phyloP scores from a whole-genome alignment of 1,284 basidiomycete species.

The Cutaneotrichosporon spelunceum region DNA sequence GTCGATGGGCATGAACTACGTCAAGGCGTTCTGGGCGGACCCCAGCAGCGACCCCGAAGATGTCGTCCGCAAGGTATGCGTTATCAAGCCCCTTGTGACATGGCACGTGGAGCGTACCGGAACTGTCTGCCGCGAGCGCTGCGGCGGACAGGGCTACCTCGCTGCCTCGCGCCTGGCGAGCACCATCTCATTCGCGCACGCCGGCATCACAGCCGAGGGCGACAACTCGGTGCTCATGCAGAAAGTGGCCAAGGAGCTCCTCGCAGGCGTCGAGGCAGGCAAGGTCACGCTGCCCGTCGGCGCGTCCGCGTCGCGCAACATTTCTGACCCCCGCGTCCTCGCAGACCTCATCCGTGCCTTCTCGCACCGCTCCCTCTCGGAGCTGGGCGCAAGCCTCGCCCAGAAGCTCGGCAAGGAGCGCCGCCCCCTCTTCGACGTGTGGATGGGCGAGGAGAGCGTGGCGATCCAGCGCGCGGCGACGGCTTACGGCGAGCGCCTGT shows the following conservation, averaged over 20 bases:
- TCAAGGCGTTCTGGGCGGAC: conserved; percentile 19
- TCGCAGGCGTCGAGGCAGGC: conserved; percentile 13
- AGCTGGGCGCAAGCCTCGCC: conserved; percentile 11
- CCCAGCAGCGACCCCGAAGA: conserved; percentile 11
- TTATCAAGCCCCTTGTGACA: conserved; percentile 22
- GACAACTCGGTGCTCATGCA: conserved; percentile 23
- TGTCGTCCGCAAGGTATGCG: conserved; percentile 15
- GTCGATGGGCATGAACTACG: conserved; percentile 16
- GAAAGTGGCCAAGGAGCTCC: conserved; percentile 22
- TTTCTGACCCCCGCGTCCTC: conserved; percentile 8
- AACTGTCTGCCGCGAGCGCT: conserved; percentile 20
- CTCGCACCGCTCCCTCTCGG: conserved; percentile 2
- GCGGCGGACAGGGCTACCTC: conserved; percentile 21
- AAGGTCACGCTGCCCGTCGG: conserved; percentile 11
- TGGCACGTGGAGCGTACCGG: conserved; percentile 19
- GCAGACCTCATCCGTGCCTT: conserved; percentile 14
- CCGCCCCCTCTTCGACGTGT: conserved; percentile 17
- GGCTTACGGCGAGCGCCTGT: conserved; percentile 20
- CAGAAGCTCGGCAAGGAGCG: conserved; percentile 15
- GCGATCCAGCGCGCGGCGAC: conserved; percentile 12
- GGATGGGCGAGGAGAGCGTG: conserved; percentile 20
- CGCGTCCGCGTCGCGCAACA: not conserved
- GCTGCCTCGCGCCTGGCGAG: conserved; percentile 5
- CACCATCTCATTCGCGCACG: conserved; percentile 18
- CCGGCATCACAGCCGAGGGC: conserved; percentile 23